Evolutionary conservation across 2,329 filamentous ascomycete genomes (phyloP), one percentile per base, ranked within the genome.

Genomic region (Sporothrix brunneoviolacea): DNA sequence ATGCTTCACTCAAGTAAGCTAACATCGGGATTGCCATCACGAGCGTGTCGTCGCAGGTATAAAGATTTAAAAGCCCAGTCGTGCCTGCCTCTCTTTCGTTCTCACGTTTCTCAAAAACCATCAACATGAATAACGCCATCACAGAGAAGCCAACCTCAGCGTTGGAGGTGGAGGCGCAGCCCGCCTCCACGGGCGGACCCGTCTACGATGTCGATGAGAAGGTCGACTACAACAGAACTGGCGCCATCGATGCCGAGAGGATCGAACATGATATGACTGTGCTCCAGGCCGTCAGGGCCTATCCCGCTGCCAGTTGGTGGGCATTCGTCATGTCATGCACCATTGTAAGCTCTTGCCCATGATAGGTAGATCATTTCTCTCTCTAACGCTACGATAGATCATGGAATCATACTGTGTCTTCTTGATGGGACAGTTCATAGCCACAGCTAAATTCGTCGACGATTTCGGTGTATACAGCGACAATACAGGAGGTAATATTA

Each of bases 321-420:
- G 67, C 67, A 9, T 67, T 70, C 39, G 50, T 67, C 58, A 66
- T 70, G 61, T 70, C 65, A 19, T 64, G 52, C 45, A 68, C 65
- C 0, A 69, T 70, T 60, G 66, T 69, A 64, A 68, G 75, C 55
- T 51, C 15, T 30, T 33, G 9, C 54, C 56, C 46, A 54, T 19
- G 9, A 12, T 46, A 8, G 21, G 41, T 19, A n/a, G 19, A 36
- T 8, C 12, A 15, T 18, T 10, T 16, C 15, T 8, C 4, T 7
- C 6, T 28, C 10, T 21, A 33, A 12, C 43, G 52, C 59, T 60
- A 46, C 61, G 50, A 46, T 30, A 82, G 79, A 79, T 81, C 58
- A 83, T 83, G 80, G 80, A 83, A 62, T 76, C 79, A 4, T 83
- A 80, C 69, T 72, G 72, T 62, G 75, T 83, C 54, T 82, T 83